phyloP scores from a whole-genome alignment of 345 rosid species.

The Angophora floribunda region DNA sequence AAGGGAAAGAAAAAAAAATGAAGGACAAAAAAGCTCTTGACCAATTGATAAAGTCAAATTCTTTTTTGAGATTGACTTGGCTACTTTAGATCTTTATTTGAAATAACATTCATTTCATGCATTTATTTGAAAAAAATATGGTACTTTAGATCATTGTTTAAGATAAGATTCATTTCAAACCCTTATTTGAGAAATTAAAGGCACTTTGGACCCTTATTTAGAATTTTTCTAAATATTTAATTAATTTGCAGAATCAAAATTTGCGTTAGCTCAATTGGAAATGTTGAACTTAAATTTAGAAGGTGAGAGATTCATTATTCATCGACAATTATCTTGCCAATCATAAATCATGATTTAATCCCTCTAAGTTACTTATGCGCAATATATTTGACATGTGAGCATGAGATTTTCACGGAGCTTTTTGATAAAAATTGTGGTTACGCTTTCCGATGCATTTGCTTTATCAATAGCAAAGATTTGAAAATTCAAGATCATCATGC shows the following conservation, averaged over 20 bases:
- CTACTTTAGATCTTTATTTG: too few relatives aligned
- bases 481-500: neutral
- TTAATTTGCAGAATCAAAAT: neutral
- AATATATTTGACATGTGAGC: neutral
- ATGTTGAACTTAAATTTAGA: neutral
- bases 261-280: neutral
- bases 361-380: neutral
- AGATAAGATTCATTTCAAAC: too few relatives aligned
- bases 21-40: too few relatives aligned
- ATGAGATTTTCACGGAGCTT: neutral
- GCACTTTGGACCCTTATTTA: too few relatives aligned
- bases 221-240: neutral
- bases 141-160: too few relatives aligned
- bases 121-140: too few relatives aligned
- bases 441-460: neutral
- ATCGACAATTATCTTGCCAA: neutral
- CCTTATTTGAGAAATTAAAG: too few relatives aligned
- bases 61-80: too few relatives aligned
- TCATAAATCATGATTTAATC: neutral
- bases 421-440: neutral
- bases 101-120: too few relatives aligned
- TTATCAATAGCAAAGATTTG: neutral
- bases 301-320: neutral
- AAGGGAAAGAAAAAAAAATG: too few relatives aligned
- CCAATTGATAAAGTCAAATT: too few relatives aligned